Base-by-base conservation (phyloP, 495 filamentous ascomycete genomes). In the Penicillium waksmanii region DNA sequence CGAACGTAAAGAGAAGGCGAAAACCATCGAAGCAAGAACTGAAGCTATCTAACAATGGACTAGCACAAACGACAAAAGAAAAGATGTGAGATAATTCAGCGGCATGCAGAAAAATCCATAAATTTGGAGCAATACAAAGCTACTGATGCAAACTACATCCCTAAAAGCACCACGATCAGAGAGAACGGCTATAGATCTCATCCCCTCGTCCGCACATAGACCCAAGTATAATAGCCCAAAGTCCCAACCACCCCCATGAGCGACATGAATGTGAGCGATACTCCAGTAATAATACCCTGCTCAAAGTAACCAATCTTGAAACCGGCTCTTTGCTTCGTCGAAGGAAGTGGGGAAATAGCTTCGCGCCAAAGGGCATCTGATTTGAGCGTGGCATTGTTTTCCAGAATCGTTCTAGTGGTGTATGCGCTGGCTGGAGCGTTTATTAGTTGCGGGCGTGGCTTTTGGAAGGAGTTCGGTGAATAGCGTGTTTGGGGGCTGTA, bases 251-350 rank as follows among this genome's bases (percentile, higher is more conserved):
- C 64, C 11, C 65, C 66, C 5, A 73, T 44, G 15, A 73, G 25
- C 1, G 69, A 72, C 48, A 56, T 59, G 17, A 74, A 48, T 1
- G 64, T 69, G 19, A 75, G 61, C 25, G 69, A 42, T 6, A 67
- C 70, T 0, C 78, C 79, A 7, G 74, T 73, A 27, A 81, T 65
- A 31, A 84, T 76, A 2, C 81, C 82, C 53, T 81, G 78, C 55
- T 82, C 79, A 53, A 85, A 85, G 68, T 80, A 84, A 3, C 80
- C 82, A 55, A 82, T 66, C 15, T 63, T 70, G 7, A 64, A 66
- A 5, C 73, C 74, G 13, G 68, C 57, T 11, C 61, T 57, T 60
- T 77, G 77, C 40, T 75, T 76, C 33, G 68, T 74, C 13, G 70
- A 47, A 18, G 73, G 67, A 25, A 83, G 64, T n/a, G 78, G 75